Evolutionary conservation across 345 rosid genomes (phyloP).

Genomic region (Salix viminalis): DNA sequence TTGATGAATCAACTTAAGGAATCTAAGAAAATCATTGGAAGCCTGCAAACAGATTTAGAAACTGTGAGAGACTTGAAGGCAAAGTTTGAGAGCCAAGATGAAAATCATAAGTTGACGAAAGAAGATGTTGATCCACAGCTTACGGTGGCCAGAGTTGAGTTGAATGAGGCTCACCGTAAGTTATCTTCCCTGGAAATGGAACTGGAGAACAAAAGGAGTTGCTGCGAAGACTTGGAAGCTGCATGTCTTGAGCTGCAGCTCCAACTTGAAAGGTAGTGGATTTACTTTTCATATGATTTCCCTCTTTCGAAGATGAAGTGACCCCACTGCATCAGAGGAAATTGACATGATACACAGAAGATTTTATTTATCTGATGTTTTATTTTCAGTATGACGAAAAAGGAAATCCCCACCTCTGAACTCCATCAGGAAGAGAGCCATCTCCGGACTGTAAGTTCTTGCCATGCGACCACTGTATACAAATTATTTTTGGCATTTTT

Average conservation of each 20-base stretch:
- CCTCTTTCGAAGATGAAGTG: background rate
- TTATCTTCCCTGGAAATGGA: constrained; percentile 38
- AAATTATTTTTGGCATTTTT: background rate
- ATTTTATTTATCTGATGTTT: constrained; percentile 1
- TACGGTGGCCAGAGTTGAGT: constrained; percentile 30
- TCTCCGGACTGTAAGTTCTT: constrained; percentile 59
- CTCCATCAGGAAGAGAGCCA: constrained; percentile 43
- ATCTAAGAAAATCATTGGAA: constrained; percentile 33
- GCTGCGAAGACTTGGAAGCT: constrained; percentile 47
- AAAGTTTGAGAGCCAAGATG: constrained; percentile 35
- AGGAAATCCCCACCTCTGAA: constrained; percentile 30
- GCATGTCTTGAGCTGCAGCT: constrained; percentile 43
- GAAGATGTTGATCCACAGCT: constrained; percentile 39
- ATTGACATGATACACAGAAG: background rate
- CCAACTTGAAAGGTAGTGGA: constrained; percentile 49
- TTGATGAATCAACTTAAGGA: constrained; percentile 35
- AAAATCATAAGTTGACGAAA: constrained; percentile 29
- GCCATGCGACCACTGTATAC: background rate
- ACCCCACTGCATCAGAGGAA: background rate
- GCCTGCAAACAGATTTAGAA: constrained; percentile 38
- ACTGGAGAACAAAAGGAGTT: constrained; percentile 35
- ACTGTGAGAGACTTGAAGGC: constrained; percentile 30
- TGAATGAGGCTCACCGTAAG: constrained; percentile 32
- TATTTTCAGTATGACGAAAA: constrained; percentile 46
- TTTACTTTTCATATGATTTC: background rate